Evolutionary conservation across 164 flowering plant species (phyloP), one percentile per base, ranked within the genome.

Genomic region (Aristolochia californica): DNA sequence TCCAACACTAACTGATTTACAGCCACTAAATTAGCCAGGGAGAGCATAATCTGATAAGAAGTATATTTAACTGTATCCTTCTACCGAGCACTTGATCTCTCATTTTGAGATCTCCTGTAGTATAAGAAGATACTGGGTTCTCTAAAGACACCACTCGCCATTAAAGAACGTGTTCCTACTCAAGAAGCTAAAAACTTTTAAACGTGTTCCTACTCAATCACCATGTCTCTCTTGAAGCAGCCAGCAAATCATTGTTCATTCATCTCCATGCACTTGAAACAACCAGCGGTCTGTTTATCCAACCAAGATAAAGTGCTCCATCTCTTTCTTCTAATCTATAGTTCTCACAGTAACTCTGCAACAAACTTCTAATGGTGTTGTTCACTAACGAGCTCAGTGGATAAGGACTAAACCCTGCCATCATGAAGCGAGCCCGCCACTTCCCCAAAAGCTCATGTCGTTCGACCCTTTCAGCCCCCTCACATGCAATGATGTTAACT

Each of bases 401-500:
- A 60, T 74, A 77, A 16, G 84, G 89, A 23, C 55, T 68, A 60
- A 87, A 85, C 43, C 88, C 91, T 16, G 96, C 87, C 96, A 80
- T 78, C 30, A 10, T 20, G 52, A 85, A 80, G 52, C 91, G 65
- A 1, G 80, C 71, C 55, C 63, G 69, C 91, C 91, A 87, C 66
- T 87, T 85, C 25, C 80, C 82, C 2, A 80, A 72, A 58, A 72
- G 71, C 68, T 87, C 91, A 38, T 83, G 89, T 0, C 96, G 74
- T 61, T 85, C 96, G 38, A 83, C 83, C 62, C 89, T 77, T 66
- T 85, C 96, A n/a, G 70, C 66, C 45, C 89, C 96, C 44, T 85
- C 91, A 51, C 96, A 85, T 12, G 96, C 96, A 67, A 87, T 69
- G 1, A 85, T 60, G 70, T 87, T 87, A 34, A 87, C 96, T 21